These are phyloP conservation scores for Umbelopsis ramanniana DNA, from an alignment of 192 early-diverging fungal species.

Conservation along the genomic window DNA sequence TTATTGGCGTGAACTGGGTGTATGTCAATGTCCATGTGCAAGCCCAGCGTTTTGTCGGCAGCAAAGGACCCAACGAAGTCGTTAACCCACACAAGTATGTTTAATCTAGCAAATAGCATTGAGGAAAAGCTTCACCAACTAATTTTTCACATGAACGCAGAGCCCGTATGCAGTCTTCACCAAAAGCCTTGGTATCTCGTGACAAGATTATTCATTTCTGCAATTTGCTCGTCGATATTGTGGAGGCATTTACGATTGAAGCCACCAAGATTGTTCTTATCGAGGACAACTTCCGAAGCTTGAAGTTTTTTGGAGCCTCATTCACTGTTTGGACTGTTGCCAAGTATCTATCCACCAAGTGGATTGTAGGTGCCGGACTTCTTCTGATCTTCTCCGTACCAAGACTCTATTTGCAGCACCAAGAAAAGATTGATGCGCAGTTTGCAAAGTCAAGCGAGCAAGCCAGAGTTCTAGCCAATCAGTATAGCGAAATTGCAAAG, in stretches of 20 bases:
- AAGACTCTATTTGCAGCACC: slow-evolving; percentile 39
- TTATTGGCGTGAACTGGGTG: slow-evolving; percentile 42
- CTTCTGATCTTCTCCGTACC: slow-evolving; percentile 32
- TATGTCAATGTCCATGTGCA: slow-evolving; percentile 40
- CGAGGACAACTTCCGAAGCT: slow-evolving; percentile 37
- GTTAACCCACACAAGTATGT: slow-evolving; percentile 40
- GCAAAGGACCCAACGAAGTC: slow-evolving; percentile 24
- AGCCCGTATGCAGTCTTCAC: slow-evolving; percentile 14
- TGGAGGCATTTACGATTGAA: slow-evolving; percentile 29
- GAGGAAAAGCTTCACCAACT: not conserved
- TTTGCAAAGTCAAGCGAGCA: slow-evolving; percentile 28
- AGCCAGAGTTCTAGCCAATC: slow-evolving; percentile 24
- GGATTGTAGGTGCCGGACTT: slow-evolving; percentile 30
- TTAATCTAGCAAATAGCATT: not conserved
- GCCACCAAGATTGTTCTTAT: slow-evolving; percentile 38
- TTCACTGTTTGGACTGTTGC: slow-evolving; percentile 39
- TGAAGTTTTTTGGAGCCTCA: slow-evolving; percentile 23
- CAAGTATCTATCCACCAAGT: slow-evolving; percentile 38
- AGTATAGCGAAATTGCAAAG: slow-evolving; percentile 38
- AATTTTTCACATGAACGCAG: slow-evolving; percentile 21
- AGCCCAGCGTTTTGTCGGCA: slow-evolving; percentile 28
- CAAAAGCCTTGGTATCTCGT: slow-evolving; percentile 27
- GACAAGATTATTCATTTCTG: slow-evolving; percentile 33
- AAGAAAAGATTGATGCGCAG: slow-evolving; percentile 35
- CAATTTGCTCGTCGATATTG: slow-evolving; percentile 34